These are phyloP conservation scores for Poronia punctata DNA, from an alignment of 495 filamentous ascomycete species.

Conservation along the genomic window DNA sequence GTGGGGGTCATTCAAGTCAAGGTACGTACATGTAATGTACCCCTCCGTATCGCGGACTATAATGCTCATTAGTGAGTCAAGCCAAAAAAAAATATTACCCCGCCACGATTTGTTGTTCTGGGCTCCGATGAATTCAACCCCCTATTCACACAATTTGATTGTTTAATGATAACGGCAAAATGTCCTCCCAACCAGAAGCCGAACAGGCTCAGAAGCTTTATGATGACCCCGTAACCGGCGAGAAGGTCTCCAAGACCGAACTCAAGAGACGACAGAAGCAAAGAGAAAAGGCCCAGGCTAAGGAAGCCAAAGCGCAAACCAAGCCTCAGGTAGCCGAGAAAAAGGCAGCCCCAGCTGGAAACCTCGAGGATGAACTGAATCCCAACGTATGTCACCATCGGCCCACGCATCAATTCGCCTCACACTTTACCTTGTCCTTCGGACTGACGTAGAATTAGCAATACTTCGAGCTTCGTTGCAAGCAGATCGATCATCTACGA, in stretches of 20 bases:
- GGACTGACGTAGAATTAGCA: too few relatives aligned
- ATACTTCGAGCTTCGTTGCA: conserved; percentile 95
- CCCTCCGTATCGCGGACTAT: too few relatives aligned
- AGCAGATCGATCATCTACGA: conserved; percentile 53
- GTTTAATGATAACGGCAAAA: too few relatives aligned
- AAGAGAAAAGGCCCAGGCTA: conserved; percentile 71
- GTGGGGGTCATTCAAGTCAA: too few relatives aligned
- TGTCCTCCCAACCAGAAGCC: too few relatives aligned
- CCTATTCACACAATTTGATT: background rate
- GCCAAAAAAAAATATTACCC: background rate
- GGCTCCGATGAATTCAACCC: background rate
- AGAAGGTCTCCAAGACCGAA: conserved; percentile 79
- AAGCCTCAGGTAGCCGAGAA: conserved; percentile 56
- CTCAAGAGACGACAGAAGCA: conserved; percentile 95
- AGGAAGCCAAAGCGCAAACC: conserved; percentile 30
- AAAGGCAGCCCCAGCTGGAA: conserved; percentile 68
- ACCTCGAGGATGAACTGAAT: conserved; percentile 70
- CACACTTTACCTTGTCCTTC: background rate
- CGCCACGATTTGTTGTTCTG: background rate
- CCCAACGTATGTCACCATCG: conserved; percentile 53
- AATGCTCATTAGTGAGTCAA: too few relatives aligned
- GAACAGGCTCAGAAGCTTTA: conserved; percentile 67
- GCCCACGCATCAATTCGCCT: conserved; percentile 38
- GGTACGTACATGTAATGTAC: too few relatives aligned
- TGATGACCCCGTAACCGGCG: conserved; percentile 78